phyloP scores from a whole-genome alignment of 352 stramenopile species.

The Pythium guiyangense region DNA sequence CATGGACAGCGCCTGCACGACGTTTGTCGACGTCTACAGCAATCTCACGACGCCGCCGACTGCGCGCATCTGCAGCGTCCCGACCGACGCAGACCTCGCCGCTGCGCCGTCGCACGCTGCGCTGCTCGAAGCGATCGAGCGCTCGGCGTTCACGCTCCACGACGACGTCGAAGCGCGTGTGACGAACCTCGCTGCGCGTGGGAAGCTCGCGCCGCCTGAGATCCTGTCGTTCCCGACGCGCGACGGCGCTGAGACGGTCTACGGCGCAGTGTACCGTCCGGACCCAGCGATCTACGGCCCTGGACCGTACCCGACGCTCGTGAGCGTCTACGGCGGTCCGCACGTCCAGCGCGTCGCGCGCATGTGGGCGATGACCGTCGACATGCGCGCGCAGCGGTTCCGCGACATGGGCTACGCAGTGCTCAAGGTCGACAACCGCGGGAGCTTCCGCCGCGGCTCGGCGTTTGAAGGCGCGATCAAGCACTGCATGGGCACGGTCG shows the following conservation, averaged over 20 bases:
- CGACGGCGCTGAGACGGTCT: constrained; percentile 82
- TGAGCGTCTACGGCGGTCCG: constrained; percentile 95
- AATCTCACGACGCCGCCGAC: constrained; percentile 65
- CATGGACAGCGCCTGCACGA: constrained; percentile 83
- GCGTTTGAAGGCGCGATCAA: constrained; percentile 94
- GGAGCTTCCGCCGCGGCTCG: constrained; percentile 88
- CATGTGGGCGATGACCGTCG: constrained; percentile 89
- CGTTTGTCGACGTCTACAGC: constrained; percentile 83
- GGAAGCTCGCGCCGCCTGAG: constrained; percentile 55
- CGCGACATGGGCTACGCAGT: constrained; percentile 93
- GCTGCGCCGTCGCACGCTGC: constrained; percentile 14
- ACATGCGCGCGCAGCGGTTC: constrained; percentile 93
- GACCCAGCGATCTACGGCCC: constrained; percentile 79
- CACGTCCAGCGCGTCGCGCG: constrained; percentile 94
- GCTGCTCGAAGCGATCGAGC: constrained; percentile 36
- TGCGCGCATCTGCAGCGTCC: constrained; percentile 46
- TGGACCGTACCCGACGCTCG: constrained; percentile 93
- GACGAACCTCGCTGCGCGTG: constrained; percentile 30
- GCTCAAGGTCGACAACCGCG: constrained; percentile 96
- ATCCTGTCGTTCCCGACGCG: constrained; percentile 81
- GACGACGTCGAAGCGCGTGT: constrained; percentile 57
- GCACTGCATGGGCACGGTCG: constrained; percentile 88
- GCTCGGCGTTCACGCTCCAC: constrained; percentile 50
- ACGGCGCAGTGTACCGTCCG: constrained; percentile 92
- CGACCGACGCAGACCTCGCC: constrained; percentile 35